Evolutionary conservation across 331 rosid species (phyloP), one percentile per base, ranked within the genome.

Genomic region (Cydonia oblonga): DNA sequence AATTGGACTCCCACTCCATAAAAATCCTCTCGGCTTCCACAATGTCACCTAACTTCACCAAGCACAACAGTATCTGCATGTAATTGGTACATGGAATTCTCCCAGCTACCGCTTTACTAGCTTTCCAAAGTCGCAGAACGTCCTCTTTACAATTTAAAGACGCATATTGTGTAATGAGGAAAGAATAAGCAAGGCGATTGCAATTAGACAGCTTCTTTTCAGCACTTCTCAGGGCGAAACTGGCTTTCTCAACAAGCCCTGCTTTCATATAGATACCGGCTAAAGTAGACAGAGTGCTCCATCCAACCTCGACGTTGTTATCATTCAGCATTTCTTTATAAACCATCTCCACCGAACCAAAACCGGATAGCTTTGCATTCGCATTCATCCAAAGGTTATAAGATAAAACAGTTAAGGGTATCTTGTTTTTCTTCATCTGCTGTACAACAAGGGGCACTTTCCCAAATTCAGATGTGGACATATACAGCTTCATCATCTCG

Each of bases 321-420:
- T 90, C 95, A 69, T 66, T 81, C 85, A 78, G 70, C 96, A 93
- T 89, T 79, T 75, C 82, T 75, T 78, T 82, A 66, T 77, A 86
- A 76, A 86, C 89, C 77, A 42, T 38, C 84, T 85, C 98, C 3
- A 77, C 87, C 2, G 80, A 85, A 62, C 66, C 79, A 66, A 89
- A 80, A 57, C 86, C 85, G 2, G 54, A 78, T 58, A 82, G 53
- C 76, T 84, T 80, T n/a, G 74, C 79, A 83, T 80, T 84, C 6
- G 91, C 96, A 78, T 74, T 82, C 95, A 93, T 86, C 92, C 95
- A 93, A 53, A 90, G 88, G 64, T 90, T 93, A 81, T 93, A 93
- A 65, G 98, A 89, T 33, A 90, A 84, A 78, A 84, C 90, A 77
- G 90, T 85, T 54, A 77, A 71, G 2, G 78, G 87, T 64, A 93